Conservation (phyloP, 2,329 filamentous ascomycete species). For the Xylariaceae sp. region DNA sequence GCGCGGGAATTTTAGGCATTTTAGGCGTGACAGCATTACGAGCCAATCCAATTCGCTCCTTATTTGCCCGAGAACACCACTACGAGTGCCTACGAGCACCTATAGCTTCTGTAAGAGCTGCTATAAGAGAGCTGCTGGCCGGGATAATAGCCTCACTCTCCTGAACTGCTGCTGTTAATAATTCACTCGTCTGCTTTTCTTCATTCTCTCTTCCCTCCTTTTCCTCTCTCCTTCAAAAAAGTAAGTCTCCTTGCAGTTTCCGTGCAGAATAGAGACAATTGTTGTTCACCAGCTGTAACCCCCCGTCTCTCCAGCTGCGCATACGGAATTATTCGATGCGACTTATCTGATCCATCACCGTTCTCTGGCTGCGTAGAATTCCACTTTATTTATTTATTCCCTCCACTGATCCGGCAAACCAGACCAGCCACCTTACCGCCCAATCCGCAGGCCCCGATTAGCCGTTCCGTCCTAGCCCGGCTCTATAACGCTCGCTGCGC, state of each 20-base stretch:
- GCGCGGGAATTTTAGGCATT: conserved; percentile 14
- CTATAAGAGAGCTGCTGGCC: background rate
- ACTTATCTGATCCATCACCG: background rate
- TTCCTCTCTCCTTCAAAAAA: background rate
- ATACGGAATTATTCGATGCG: background rate
- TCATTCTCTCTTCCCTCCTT: background rate
- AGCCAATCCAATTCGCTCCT: conserved; percentile 11
- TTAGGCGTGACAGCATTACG: background rate
- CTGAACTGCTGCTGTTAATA: background rate
- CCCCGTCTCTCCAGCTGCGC: background rate
- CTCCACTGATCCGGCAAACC: background rate
- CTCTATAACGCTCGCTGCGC: background rate
- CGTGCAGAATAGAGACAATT: too few species aligned
- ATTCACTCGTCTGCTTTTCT: background rate
- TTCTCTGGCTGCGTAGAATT: background rate
- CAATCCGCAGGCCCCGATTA: background rate
- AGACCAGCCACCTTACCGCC: background rate
- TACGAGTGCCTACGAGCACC: background rate
- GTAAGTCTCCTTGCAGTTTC: too few species aligned
- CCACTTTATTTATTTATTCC: too few species aligned
- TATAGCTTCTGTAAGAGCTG: background rate
- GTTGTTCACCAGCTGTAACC: background rate
- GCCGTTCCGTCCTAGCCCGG: background rate
- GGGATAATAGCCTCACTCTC: background rate
- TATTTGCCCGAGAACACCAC: conserved; percentile 7